Evolutionary conservation across 495 filamentous ascomycete species (phyloP).

Genomic region (Daldinia decipiens): DNA sequence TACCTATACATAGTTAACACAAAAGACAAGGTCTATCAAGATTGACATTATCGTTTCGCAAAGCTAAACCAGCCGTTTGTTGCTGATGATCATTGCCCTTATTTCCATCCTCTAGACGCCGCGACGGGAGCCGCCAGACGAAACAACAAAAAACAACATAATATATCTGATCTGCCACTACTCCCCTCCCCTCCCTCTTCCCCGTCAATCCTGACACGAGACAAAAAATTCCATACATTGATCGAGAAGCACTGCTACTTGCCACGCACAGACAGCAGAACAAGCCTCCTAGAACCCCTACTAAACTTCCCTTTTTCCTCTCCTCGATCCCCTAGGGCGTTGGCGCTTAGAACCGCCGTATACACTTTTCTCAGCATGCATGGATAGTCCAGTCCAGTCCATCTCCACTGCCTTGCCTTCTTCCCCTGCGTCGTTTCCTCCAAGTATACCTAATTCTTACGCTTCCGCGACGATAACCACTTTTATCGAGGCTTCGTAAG

Average conservation of each 20-base stretch:
- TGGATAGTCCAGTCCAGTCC: not conserved
- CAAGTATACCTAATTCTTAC: constrained; percentile 6
- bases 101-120: constrained; percentile 35
- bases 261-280: not conserved
- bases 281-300: not conserved
- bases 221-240: not conserved
- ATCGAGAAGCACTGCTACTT: not conserved
- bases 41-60: constrained; percentile 44
- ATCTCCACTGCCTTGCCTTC: constrained; percentile 2
- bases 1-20: too few species aligned
- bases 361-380: constrained; percentile 1
- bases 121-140: constrained; percentile 4
- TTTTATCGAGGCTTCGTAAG: constrained; percentile 14
- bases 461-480: constrained; percentile 7
- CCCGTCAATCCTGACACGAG: not conserved
- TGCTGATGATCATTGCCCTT: constrained; percentile 34
- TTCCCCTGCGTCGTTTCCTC: constrained; percentile 6
- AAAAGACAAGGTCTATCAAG: constrained; percentile 38
- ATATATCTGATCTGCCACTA: constrained; percentile 7
- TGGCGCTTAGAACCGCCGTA: not conserved
- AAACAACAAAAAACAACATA: not conserved
- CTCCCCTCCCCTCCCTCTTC: not conserved
- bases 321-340: not conserved
- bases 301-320: not conserved
- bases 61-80: constrained; percentile 36